Conservation (phyloP, 163 green algal genomes). For the Scenedesmus sp. region DNA sequence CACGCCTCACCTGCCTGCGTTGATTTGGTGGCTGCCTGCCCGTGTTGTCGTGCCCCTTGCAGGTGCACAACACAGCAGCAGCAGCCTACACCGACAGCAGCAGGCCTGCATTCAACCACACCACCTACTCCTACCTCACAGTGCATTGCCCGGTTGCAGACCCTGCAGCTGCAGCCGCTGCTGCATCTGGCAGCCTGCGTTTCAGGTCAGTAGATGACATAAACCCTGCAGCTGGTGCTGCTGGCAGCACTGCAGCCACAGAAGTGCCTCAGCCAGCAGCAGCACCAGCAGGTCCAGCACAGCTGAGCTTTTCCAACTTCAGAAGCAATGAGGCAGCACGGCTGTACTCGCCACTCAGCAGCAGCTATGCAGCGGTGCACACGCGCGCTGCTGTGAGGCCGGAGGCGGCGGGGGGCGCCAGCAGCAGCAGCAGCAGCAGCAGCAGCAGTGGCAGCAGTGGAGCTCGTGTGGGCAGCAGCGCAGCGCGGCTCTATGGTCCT, state of each 20-base stretch:
- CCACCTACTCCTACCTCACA: constrained; percentile 33
- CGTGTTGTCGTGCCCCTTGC: background rate
- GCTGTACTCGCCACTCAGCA: background rate
- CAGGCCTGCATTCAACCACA: background rate
- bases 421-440: background rate
- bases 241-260: background rate
- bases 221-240: background rate
- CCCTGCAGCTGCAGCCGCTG: constrained; percentile 28
- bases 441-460: background rate
- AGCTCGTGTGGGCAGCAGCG: too few relatives aligned
- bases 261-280: background rate
- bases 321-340: background rate
- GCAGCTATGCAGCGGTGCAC: background rate
- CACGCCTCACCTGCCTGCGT: background rate
- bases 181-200: background rate
- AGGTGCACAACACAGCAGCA: constrained; percentile 39
- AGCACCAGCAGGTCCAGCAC: background rate
- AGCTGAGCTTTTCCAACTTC: background rate
- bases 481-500: too few relatives aligned
- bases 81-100: constrained; percentile 22
- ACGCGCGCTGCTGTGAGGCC: background rate
- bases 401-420: background rate
- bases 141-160: constrained; percentile 12
- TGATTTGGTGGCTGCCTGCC: background rate
- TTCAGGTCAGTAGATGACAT: background rate